phyloP scores from a whole-genome alignment of 768 basidiomycete genomes.

The Cystobasidium ongulense region DNA sequence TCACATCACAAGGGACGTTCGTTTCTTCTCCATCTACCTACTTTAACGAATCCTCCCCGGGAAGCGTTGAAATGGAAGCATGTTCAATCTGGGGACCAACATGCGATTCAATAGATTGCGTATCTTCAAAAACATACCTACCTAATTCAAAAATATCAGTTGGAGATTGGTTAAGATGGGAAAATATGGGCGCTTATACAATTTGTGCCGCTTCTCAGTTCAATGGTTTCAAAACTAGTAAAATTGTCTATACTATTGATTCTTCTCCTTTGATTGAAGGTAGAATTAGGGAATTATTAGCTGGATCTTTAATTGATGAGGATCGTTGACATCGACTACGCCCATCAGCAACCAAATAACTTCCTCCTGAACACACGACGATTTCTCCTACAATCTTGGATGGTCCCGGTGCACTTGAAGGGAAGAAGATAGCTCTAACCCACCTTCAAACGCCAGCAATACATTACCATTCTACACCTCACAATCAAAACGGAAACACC shows the following conservation, averaged over 20 bases:
- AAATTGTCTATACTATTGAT: constrained; percentile 69
- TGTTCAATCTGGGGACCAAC: constrained; percentile 96
- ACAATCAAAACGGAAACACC: too few relatives aligned
- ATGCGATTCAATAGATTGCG: constrained; percentile 94
- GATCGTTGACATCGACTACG: too few relatives aligned
- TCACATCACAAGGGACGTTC: constrained; percentile 46
- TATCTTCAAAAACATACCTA: constrained; percentile 55
- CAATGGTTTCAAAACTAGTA: constrained; percentile 60
- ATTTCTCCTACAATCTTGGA: too few relatives aligned
- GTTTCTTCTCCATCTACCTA: constrained; percentile 14
- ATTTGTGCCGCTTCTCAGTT: constrained; percentile 74
- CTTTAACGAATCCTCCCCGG: not conserved
- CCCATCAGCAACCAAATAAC: too few relatives aligned
- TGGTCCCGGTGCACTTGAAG: too few relatives aligned
- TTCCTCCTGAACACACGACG: too few relatives aligned
- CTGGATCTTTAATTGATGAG: not conserved
- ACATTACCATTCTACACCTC: too few relatives aligned
- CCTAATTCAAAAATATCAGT: constrained; percentile 67
- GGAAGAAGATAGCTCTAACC: too few relatives aligned
- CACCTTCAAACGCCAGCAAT: too few relatives aligned
- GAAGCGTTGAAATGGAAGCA: not conserved
- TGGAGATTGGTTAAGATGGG: constrained; percentile 97
- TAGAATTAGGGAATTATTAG: not conserved
- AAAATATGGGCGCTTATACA: constrained; percentile 99
- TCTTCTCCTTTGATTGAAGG: not conserved